Percentiles rank a stretch among this genome's conserved stretches.
phyloP scores from a whole-genome alignment of 805 yeast species.

The Yarrowia hollandica region DNA sequence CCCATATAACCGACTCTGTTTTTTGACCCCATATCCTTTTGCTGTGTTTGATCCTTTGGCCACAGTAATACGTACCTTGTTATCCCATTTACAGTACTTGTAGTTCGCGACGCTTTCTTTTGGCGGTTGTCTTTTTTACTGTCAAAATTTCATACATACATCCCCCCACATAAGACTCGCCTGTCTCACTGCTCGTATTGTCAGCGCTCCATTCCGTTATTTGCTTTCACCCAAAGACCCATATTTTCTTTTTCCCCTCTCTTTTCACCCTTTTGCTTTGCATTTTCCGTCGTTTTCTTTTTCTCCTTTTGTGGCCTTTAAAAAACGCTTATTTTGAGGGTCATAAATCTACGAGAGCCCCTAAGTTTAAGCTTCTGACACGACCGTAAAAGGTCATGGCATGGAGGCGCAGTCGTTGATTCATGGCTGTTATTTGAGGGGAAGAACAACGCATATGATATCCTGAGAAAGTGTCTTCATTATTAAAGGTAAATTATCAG shows the following conservation, averaged over 20 bases:
- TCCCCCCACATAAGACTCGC: not conserved
- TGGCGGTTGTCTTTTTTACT: not conserved
- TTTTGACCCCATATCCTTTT: too few species aligned
- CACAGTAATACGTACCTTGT: too few species aligned
- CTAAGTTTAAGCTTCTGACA: conserved; percentile 9
- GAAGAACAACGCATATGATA: too few species aligned
- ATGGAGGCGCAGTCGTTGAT: conserved; percentile 16
- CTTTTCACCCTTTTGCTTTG: too few species aligned
- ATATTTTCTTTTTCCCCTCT: not conserved
- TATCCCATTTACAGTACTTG: too few species aligned
- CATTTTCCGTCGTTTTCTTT: not conserved
- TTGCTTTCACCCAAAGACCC: too few species aligned
- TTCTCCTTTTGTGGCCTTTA: conserved; percentile 15
- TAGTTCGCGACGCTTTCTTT: too few species aligned
- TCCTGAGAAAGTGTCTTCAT: too few species aligned
- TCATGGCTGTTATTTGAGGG: too few species aligned
- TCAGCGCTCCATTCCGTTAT: not conserved
- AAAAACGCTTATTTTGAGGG: conserved; percentile 8
- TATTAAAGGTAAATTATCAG: too few species aligned
- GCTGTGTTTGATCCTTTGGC: too few species aligned
- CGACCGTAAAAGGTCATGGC: not conserved
- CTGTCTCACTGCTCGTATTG: conserved; percentile 10
- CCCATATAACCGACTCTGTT: too few species aligned
- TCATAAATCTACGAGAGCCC: conserved; percentile 19
- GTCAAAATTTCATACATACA: not conserved